Conservation (phyloP, 495 filamentous ascomycete genomes). For the Penicillium samsonianum region DNA sequence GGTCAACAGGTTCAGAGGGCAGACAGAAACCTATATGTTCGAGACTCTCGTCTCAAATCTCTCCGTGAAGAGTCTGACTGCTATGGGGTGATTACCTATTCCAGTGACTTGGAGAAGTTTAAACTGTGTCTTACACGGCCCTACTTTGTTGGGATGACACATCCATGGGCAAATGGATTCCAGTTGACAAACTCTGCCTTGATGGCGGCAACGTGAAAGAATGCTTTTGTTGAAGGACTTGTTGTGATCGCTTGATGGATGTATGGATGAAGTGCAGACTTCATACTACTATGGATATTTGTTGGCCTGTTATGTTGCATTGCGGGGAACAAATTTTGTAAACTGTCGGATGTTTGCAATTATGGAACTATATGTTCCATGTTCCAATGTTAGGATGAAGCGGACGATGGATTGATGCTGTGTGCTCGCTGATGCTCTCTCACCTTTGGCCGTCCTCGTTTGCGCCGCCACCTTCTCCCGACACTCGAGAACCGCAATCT, state of each 20-base stretch:
- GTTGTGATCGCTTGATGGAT: constrained; percentile 15
- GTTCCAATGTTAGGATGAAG: constrained; percentile 3
- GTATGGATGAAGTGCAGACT: constrained; percentile 4
- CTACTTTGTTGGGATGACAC: background rate
- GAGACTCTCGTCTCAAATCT: constrained; percentile 1
- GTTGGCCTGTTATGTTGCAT: constrained; percentile 10
- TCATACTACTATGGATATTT: constrained; percentile 7
- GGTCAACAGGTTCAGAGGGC: constrained; percentile 22
- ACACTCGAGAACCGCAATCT: constrained; percentile 25
- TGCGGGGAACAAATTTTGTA: background rate
- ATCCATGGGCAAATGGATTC: constrained; percentile 15
- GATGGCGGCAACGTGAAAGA: constrained; percentile 5
- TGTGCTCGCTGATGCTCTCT: constrained; percentile 71
- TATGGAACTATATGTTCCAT: background rate
- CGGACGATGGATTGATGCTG: constrained; percentile 47
- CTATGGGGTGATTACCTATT: constrained; percentile 30
- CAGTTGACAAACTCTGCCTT: constrained; percentile 11
- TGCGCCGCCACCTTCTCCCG: constrained; percentile 31
- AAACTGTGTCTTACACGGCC: constrained; percentile 2
- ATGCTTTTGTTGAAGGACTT: constrained; percentile 14
- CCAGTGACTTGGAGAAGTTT: constrained; percentile 13
- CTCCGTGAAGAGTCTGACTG: constrained; percentile 14
- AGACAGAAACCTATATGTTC: constrained; percentile 4
- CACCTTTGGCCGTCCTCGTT: constrained; percentile 28
- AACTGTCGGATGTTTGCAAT: background rate